Conservation (phyloP, 306 rosid species). For the Amphicarpaea edgeworthii region DNA sequence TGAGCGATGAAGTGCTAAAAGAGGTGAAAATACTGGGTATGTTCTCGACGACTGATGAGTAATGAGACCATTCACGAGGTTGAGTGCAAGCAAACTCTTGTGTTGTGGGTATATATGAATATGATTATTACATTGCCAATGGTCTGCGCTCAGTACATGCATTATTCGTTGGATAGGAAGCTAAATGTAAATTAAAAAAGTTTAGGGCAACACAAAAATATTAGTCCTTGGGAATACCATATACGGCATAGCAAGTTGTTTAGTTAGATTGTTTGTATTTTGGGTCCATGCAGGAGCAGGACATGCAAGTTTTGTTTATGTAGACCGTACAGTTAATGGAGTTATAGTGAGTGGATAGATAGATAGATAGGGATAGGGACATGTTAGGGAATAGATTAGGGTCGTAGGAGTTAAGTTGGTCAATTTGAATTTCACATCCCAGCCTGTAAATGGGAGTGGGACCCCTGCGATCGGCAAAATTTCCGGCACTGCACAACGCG, state of each 20-base stretch:
- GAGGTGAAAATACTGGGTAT: background rate
- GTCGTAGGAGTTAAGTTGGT: conserved; percentile 15
- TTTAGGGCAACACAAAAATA: background rate
- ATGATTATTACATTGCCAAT: too few relatives aligned
- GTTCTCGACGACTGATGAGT: background rate
- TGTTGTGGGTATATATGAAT: background rate
- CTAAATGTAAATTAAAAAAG: too few relatives aligned
- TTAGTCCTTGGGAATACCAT: background rate
- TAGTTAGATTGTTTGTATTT: background rate
- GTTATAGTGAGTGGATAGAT: too few relatives aligned
- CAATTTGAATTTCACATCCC: conserved; percentile 10
- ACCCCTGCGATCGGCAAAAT: background rate
- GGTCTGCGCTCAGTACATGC: background rate
- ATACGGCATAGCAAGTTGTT: background rate
- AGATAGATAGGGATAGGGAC: too few relatives aligned
- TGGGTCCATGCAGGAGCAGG: background rate
- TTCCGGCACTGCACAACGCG: conserved; percentile 26
- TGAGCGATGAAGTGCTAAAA: background rate
- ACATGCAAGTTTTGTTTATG: background rate
- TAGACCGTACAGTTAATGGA: background rate
- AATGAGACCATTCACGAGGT: too few relatives aligned
- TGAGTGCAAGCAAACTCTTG: background rate
- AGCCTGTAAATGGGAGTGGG: conserved; percentile 36
- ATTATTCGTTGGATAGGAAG: background rate
- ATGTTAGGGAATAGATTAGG: too few relatives aligned